Evolutionary conservation across 192 early-diverging fungal genomes (phyloP).

Genomic region (Backusella luteola): DNA sequence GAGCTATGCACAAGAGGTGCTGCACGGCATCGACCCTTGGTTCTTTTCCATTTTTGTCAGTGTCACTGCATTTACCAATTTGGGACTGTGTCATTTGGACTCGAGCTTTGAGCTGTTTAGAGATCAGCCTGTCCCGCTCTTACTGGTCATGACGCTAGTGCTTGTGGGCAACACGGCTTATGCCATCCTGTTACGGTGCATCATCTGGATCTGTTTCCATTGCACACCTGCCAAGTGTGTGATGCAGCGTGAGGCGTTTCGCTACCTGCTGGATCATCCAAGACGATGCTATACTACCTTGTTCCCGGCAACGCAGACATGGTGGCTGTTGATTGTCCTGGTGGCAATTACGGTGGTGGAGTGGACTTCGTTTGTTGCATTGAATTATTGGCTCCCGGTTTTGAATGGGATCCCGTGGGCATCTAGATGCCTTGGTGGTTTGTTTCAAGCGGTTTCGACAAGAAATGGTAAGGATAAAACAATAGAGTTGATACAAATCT

Average conservation of each 20-base stretch:
- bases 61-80: constrained; percentile 27
- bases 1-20: constrained; percentile 21
- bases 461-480: constrained; percentile 20
- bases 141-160: constrained; percentile 18
- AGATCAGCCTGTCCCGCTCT: constrained; percentile 8
- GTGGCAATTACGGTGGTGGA: constrained; percentile 26
- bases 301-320: constrained; percentile 32
- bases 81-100: constrained; percentile 27
- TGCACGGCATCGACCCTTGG: constrained; percentile 20
- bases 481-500: background rate
- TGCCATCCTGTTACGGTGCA: constrained; percentile 20
- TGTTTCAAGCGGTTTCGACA: constrained; percentile 33
- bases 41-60: constrained; percentile 30
- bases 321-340: constrained; percentile 27
- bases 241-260: constrained; percentile 19
- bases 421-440: constrained; percentile 24
- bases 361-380: constrained; percentile 10
- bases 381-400: constrained; percentile 32
- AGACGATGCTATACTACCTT: constrained; percentile 35
- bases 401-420: constrained; percentile 19
- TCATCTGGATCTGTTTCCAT: constrained; percentile 22
- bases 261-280: constrained; percentile 33
- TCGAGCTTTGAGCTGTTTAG: constrained; percentile 27
- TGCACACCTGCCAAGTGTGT: background rate
- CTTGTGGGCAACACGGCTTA: constrained; percentile 32